phyloP scores from a whole-genome alignment of 495 filamentous ascomycete species.

The Niebla homalea region DNA sequence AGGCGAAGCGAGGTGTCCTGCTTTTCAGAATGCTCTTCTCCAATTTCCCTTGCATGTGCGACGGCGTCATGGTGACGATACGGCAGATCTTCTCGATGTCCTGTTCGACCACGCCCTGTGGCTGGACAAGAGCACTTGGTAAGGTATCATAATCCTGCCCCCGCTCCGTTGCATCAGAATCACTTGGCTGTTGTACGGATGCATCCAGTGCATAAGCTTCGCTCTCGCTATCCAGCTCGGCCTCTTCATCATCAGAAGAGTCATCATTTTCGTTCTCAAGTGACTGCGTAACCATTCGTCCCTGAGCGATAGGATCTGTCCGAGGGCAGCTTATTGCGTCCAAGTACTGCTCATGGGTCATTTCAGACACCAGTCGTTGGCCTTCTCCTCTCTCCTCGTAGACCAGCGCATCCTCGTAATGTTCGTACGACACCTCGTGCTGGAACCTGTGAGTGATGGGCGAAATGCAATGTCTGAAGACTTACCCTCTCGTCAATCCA shows the following conservation, averaged over 20 bases:
- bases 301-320: constrained; percentile 32
- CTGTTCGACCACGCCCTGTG: neutral
- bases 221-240: neutral
- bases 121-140: neutral
- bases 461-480: neutral
- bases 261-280: neutral
- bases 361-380: constrained; percentile 37
- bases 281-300: constrained; percentile 16
- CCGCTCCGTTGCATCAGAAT: neutral
- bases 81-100: neutral
- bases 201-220: neutral
- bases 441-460: constrained; percentile 20
- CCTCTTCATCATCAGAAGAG: neutral
- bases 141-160: neutral
- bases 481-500: constrained; percentile 59
- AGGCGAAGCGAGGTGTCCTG: neutral
- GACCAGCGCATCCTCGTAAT: constrained; percentile 48
- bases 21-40: neutral
- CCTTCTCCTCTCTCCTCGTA: constrained; percentile 35
- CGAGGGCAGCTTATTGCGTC: constrained; percentile 53
- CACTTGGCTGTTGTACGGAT: neutral
- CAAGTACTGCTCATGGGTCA: constrained; percentile 45
- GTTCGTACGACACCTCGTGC: constrained; percentile 47
- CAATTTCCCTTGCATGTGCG: neutral
- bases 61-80: neutral